A percentile compares a stretch with the other conserved stretches of the same genome.
phyloP scores from a whole-genome alignment of 2,329 filamentous ascomycete species.

The Herpotrichia juniperi region DNA sequence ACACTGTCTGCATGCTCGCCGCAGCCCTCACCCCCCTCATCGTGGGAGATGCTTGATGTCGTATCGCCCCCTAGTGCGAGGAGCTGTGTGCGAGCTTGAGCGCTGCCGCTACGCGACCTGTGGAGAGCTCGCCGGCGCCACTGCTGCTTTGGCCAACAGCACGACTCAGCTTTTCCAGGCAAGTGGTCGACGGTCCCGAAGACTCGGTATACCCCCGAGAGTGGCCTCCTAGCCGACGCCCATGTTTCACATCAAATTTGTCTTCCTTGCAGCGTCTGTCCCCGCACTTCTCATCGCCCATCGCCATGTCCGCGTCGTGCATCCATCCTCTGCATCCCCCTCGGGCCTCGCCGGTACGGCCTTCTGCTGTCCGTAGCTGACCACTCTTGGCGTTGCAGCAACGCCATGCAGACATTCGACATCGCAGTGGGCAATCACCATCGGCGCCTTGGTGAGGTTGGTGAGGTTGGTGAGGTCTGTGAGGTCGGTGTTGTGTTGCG shows the following conservation, averaged over 20 bases:
- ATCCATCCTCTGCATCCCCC: not conserved
- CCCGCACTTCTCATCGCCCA: slow-evolving; percentile 15
- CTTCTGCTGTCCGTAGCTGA: too few relatives aligned
- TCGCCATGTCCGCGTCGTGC: slow-evolving; percentile 5
- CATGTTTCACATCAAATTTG: slow-evolving; percentile 28
- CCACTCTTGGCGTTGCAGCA: too few relatives aligned
- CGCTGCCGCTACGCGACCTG: not conserved
- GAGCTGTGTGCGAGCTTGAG: not conserved
- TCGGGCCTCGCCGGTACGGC: too few relatives aligned
- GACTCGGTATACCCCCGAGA: slow-evolving; percentile 26
- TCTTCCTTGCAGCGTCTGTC: slow-evolving; percentile 12
- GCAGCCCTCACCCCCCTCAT: not conserved
- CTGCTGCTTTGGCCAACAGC: not conserved
- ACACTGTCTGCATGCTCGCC: not conserved
- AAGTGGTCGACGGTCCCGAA: slow-evolving; percentile 12
- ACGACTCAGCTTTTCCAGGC: not conserved
- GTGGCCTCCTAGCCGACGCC: slow-evolving; percentile 18
- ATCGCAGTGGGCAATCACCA: not conserved
- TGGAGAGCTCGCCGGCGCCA: slow-evolving; percentile 1
- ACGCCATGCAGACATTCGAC: not conserved
- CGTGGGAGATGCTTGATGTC: not conserved
- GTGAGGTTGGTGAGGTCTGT: too few relatives aligned
- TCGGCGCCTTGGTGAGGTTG: too few relatives aligned
- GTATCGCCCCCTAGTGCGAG: not conserved
- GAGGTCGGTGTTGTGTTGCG: too few relatives aligned